Evolutionary conservation across 306 rosid genomes (phyloP).

Genomic region (Casuarina equisetifolia): DNA sequence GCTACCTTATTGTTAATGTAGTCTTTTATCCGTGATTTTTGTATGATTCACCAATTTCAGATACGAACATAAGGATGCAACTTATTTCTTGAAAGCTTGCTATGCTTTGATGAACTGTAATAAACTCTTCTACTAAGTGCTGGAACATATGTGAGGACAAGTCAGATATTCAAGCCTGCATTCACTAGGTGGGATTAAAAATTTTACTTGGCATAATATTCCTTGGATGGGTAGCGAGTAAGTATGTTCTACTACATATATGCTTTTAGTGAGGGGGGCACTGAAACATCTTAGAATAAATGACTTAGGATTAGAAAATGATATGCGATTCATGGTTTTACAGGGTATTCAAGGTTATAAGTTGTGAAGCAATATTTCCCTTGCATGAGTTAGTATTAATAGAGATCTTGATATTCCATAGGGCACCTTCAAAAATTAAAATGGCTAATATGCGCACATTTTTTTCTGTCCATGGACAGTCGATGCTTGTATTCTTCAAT

Average conservation of each 20-base stretch:
- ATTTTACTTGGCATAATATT: neutral
- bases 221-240: neutral
- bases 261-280: neutral
- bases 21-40: neutral
- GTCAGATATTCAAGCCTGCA: neutral
- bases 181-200: neutral
- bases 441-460: conserved; percentile 30
- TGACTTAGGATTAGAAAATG: neutral
- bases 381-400: neutral
- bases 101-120: neutral
- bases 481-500: conserved; percentile 86
- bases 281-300: neutral
- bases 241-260: neutral
- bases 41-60: neutral
- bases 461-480: conserved; percentile 54
- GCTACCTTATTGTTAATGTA: neutral
- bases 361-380: neutral
- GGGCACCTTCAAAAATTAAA: neutral
- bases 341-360: neutral
- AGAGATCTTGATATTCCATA: neutral
- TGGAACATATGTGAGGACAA: neutral
- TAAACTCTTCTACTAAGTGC: neutral
- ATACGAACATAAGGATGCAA: neutral
- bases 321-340: neutral
- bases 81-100: neutral